Conservation (phyloP, 2,329 filamentous ascomycete species). For the Cladosporium austrohemisphaericum region DNA sequence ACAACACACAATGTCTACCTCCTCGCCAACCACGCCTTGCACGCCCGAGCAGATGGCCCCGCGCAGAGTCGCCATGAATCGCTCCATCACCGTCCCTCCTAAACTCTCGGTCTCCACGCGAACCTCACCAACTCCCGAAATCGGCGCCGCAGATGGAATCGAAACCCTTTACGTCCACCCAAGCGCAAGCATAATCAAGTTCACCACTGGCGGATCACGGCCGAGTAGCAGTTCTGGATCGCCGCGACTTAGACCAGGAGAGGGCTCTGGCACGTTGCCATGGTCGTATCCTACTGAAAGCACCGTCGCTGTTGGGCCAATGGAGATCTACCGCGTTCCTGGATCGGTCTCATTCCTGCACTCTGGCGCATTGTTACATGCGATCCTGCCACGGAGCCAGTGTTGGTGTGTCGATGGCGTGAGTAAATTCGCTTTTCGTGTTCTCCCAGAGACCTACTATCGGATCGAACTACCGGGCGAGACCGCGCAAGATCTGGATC, state of each 20-base stretch:
- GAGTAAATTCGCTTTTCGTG: slow-evolving; percentile 81
- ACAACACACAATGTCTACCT: slow-evolving; percentile 21
- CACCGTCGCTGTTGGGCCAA: slow-evolving; percentile 73
- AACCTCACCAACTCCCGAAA: slow-evolving; percentile 30
- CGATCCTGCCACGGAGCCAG: slow-evolving; percentile 84
- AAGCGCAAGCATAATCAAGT: slow-evolving; percentile 67
- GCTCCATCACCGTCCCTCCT: slow-evolving; percentile 49
- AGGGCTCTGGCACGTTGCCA: slow-evolving; percentile 56
- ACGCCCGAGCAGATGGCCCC: slow-evolving; percentile 27
- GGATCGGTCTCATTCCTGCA: slow-evolving; percentile 85
- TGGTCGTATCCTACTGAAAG: slow-evolving; percentile 75
- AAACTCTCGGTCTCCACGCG: slow-evolving; percentile 34
- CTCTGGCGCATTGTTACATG: slow-evolving; percentile 77
- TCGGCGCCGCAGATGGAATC: slow-evolving; percentile 44
- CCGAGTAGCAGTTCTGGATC: slow-evolving; percentile 32
- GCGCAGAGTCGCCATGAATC: slow-evolving; percentile 31
- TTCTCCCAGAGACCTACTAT: slow-evolving; percentile 80
- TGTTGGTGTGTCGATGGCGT: slow-evolving; percentile 89
- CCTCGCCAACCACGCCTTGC: slow-evolving; percentile 22
- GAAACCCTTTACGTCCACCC: slow-evolving; percentile 74
- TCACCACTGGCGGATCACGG: slow-evolving; percentile 43
- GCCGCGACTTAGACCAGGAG: slow-evolving; percentile 27
- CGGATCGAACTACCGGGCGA: slow-evolving; percentile 77
- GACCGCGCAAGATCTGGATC: slow-evolving; percentile 59
- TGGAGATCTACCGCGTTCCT: slow-evolving; percentile 81